Base-by-base conservation (phyloP, 2,329 filamentous ascomycete species). In the Periglandula ipomoeae region DNA sequence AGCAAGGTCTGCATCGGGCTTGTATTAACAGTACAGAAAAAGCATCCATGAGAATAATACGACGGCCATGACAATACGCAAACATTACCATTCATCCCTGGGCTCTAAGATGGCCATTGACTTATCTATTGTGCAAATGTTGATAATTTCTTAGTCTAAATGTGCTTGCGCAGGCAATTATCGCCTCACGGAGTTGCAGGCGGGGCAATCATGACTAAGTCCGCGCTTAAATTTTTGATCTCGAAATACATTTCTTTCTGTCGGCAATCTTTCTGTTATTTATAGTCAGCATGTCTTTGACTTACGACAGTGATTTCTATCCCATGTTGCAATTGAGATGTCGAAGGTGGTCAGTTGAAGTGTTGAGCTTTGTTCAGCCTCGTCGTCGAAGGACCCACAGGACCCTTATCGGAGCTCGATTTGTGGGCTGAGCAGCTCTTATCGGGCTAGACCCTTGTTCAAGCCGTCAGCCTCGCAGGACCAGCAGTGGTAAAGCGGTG, bases 381-480 rank as follows among this genome's bases (percentile, higher is more conserved):
- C 23, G 37, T 26, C n/a, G 42, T 5, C 11, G 24, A 23, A 26
- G 20, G 4, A 11, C 37, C 41, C 42, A 47, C 41, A 38, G 8
- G 24, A 47, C 50, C 48, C 51, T 47, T 46, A 50, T 51, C 44
- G 39, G 48, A 32, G 45, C 46, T 45, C 17, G 40, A 13, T 10
- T 13, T 35, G 23, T 15, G 26, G 30, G 26, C 41, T 32, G 27
- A 35, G 26, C 22, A 32, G 32, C 44, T 45, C 48, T 51, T 53
- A 53, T 55, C 48, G 38, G 15, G 22, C n/a, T 8, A 9, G 15
- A 26, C 11, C 24, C 13, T 7, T 34, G 35, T n/a, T 38, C 10
- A 7, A n/a, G 19, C 24, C 32, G 44, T 27, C 47, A 53, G 52
- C 51, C 53, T 53, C 46, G 49, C 53, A 52, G 39, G 11, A 39